Percentiles rank a stretch among this genome's conserved stretches.
phyloP scores from a whole-genome alignment of 1,139 yeast genomes.

The Lodderomyces pseudojiufengensis region DNA sequence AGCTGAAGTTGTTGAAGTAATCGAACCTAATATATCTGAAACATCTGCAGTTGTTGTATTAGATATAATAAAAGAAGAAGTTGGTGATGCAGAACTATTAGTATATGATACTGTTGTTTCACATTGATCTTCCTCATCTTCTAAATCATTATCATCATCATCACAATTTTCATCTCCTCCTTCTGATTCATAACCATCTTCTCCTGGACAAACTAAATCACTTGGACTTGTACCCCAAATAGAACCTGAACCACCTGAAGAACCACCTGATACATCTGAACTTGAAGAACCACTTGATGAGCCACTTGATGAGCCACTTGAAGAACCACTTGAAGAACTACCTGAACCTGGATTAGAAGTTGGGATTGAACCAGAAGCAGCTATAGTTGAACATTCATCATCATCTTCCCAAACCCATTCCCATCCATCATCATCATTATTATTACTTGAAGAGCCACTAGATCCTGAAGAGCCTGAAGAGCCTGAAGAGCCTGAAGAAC shows the following conservation, averaged over 20 bases:
- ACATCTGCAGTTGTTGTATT: too few species aligned
- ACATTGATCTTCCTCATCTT: constrained; percentile 10
- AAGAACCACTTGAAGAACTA: constrained; percentile 9
- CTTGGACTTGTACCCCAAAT: constrained; percentile 9
- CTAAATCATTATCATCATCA: constrained; percentile 16
- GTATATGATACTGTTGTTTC: constrained; percentile 9
- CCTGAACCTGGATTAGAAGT: constrained; percentile 9
- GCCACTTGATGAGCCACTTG: constrained; percentile 8
- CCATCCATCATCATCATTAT: constrained; percentile 12
- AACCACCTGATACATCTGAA: constrained; percentile 8
- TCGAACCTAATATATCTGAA: too few species aligned
- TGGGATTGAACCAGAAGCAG: constrained; percentile 7
- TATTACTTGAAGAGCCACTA: neutral
- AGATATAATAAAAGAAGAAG: too few species aligned
- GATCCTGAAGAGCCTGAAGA: constrained; percentile 10
- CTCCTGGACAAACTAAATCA: constrained; percentile 13
- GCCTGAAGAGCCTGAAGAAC: constrained; percentile 12
- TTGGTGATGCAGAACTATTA: neutral
- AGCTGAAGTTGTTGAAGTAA: constrained; percentile 3
- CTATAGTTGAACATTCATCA: constrained; percentile 9
- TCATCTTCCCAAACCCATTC: constrained; percentile 14
- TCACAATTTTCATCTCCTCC: constrained; percentile 8
- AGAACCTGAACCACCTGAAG: constrained; percentile 7
- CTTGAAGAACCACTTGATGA: constrained; percentile 9
- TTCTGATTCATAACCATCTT: constrained; percentile 11